Conservation (phyloP, 2,329 filamentous ascomycete genomes). For the Penicillium sp. region DNA sequence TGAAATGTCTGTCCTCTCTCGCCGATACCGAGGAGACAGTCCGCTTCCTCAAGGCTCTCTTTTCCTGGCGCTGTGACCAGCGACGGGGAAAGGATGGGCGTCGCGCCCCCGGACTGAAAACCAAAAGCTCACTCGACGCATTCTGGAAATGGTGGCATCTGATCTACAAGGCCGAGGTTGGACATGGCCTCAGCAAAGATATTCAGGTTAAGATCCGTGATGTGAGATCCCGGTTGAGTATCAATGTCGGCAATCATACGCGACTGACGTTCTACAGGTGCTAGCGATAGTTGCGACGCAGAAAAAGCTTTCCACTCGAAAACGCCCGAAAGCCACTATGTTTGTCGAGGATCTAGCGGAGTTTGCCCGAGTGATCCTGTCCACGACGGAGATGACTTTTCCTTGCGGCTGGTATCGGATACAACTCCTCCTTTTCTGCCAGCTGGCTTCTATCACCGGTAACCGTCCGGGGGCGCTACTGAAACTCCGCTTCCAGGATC, state of each 20-base stretch:
- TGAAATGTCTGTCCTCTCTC: constrained; percentile 12
- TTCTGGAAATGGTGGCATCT: constrained; percentile 10
- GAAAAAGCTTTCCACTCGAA: constrained; percentile 20
- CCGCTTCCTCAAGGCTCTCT: constrained; percentile 11
- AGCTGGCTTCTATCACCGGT: constrained; percentile 27
- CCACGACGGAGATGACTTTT: constrained; percentile 30
- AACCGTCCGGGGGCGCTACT: constrained; percentile 21
- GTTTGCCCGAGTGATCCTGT: constrained; percentile 27
- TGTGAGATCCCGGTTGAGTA: constrained; percentile 3
- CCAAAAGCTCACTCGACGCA: constrained; percentile 8
- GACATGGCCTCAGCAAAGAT: constrained; percentile 12
- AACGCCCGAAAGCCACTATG: constrained; percentile 26
- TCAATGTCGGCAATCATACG: neutral
- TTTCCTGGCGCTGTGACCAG: constrained; percentile 18
- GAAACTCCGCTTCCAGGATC: constrained; percentile 23
- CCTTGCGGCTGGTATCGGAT: constrained; percentile 25
- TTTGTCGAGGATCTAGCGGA: constrained; percentile 32
- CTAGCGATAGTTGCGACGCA: constrained; percentile 24
- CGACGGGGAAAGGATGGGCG: constrained; percentile 17
- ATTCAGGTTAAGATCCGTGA: constrained; percentile 1
- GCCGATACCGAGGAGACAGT: constrained; percentile 2
- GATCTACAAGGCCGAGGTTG: constrained; percentile 12
- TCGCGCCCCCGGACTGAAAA: constrained; percentile 6
- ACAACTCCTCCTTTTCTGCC: constrained; percentile 19
- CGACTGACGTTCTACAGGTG: constrained; percentile 13